phyloP scores from a whole-genome alignment of 2,329 filamentous ascomycete species.

The Trichoderma hamatum region DNA sequence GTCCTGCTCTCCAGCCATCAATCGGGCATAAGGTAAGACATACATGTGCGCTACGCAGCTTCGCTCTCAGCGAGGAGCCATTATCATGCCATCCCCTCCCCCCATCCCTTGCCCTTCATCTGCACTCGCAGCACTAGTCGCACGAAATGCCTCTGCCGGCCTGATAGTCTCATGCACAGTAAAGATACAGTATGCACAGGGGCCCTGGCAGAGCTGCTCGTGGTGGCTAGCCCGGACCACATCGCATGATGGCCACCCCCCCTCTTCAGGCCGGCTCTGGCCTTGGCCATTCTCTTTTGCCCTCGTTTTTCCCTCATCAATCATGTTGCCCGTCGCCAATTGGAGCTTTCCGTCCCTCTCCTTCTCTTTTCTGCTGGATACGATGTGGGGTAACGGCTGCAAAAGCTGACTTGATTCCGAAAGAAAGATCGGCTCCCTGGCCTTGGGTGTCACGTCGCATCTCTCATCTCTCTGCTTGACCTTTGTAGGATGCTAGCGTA shows the following conservation, averaged over 20 bases:
- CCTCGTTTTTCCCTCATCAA: slow-evolving; percentile 25
- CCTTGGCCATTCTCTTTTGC: slow-evolving; percentile 6
- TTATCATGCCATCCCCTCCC: slow-evolving; percentile 13
- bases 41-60: slow-evolving; percentile 8
- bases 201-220: slow-evolving; percentile 2
- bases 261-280: not conserved
- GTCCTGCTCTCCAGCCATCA: not conserved
- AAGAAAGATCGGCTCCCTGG: slow-evolving; percentile 29
- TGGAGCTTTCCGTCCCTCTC: slow-evolving; percentile 2
- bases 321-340: slow-evolving; percentile 16
- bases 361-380: not conserved
- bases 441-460: slow-evolving; percentile 34
- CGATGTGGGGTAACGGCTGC: slow-evolving; percentile 26
- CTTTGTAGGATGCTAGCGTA: slow-evolving; percentile 1
- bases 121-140: not conserved
- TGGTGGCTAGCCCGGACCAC: slow-evolving; percentile 3
- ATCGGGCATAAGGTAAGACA: slow-evolving; percentile 20
- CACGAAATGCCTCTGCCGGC: slow-evolving; percentile 2
- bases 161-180: slow-evolving; percentile 23
- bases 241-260: slow-evolving; percentile 19
- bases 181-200: slow-evolving; percentile 15
- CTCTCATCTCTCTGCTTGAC: slow-evolving; percentile 28
- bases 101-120: not conserved
- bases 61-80: not conserved
- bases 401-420: slow-evolving; percentile 24